A percentile compares a stretch with the other conserved stretches of the same genome.
Evolutionary conservation across 495 filamentous ascomycete genomes (phyloP).

Genomic region (Xylaria acuta): DNA sequence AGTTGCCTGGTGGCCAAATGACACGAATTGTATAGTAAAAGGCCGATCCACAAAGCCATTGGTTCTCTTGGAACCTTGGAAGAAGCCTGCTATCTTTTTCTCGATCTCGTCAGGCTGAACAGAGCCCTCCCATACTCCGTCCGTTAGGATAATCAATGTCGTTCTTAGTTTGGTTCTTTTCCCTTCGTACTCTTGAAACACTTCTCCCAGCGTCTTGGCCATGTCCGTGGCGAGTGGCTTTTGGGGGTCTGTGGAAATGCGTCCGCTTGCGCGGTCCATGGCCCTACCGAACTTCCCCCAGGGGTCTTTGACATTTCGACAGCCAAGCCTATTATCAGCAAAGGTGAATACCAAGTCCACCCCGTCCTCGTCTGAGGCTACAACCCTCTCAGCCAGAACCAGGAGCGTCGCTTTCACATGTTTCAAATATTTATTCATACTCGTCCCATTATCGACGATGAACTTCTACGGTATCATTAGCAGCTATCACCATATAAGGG

Average conservation of each 20-base stretch:
- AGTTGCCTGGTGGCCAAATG: neutral
- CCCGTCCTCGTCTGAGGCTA: neutral
- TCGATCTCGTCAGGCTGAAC: neutral
- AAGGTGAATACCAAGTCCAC: conserved; percentile 1
- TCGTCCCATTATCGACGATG: neutral
- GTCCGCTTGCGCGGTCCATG: neutral
- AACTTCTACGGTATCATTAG: neutral
- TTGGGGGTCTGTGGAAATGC: neutral
- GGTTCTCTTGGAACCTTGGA: neutral
- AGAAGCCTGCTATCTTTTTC: neutral
- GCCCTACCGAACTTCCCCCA: neutral
- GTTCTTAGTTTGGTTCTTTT: neutral
- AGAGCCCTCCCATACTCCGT: conserved; percentile 1
- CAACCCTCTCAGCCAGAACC: neutral
- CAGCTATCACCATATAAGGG: neutral
- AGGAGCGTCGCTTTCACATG: neutral
- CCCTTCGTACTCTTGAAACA: neutral
- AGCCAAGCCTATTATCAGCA: neutral
- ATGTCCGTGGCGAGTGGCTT: conserved; percentile 2
- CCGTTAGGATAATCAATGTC: neutral
- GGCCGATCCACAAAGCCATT: neutral
- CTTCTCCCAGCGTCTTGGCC: neutral
- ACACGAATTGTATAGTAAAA: conserved; percentile 1
- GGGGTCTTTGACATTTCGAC: neutral
- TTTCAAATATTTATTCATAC: neutral